Evolutionary conservation across 2,329 filamentous ascomycete genomes (phyloP).

Genomic region (Furcasterigmium furcatum): DNA sequence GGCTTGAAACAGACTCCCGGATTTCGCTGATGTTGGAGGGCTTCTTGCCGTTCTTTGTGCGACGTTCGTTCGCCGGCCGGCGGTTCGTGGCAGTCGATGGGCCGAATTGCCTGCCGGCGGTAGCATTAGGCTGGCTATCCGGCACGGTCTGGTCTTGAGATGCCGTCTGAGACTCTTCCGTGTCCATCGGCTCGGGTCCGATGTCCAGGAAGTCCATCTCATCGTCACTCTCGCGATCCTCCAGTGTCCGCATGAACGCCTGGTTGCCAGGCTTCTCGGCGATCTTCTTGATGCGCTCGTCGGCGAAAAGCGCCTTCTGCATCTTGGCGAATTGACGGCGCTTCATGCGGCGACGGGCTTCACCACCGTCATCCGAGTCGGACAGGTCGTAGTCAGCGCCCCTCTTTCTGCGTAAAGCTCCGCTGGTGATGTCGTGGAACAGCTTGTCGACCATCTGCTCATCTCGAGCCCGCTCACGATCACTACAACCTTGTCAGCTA

Average conservation of each 20-base stretch:
- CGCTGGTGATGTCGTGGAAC: conserved; percentile 88
- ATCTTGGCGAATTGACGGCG: conserved; percentile 86
- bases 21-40: conserved; percentile 78
- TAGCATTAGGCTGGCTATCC: conserved; percentile 44
- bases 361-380: conserved; percentile 85
- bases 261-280: conserved; percentile 84
- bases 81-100: conserved; percentile 38
- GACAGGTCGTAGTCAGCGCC: conserved; percentile 80
- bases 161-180: conserved; percentile 8
- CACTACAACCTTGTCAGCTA: conserved; percentile 41
- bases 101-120: conserved; percentile 27
- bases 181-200: conserved; percentile 11
- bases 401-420: conserved; percentile 79
- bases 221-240: conserved; percentile 74
- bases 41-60: conserved; percentile 60
- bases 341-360: conserved; percentile 75
- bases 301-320: conserved; percentile 81
- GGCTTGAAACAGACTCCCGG: conserved; percentile 75
- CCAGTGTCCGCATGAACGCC: conserved; percentile 87
- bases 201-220: conserved; percentile 72
- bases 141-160: conserved; percentile 33
- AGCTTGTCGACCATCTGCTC: conserved; percentile 88
- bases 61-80: conserved; percentile 58
- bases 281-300: conserved; percentile 88
- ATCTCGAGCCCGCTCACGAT: conserved; percentile 75